A percentile compares a stretch with the other conserved stretches of the same genome.
Evolutionary conservation across 305 asterid genomes (phyloP).

Genomic region (Petunia hybrid): DNA sequence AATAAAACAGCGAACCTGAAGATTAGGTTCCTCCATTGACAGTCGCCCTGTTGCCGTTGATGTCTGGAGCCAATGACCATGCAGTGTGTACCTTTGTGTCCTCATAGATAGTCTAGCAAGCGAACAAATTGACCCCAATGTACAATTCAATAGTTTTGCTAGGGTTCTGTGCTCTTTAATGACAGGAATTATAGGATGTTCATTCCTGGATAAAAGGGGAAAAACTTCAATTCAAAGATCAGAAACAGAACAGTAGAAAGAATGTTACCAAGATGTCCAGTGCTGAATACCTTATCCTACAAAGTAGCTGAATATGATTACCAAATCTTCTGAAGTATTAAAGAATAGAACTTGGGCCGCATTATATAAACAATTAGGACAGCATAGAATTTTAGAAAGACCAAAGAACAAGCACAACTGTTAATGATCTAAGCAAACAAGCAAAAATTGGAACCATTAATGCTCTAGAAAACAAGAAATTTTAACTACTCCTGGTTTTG

Average conservation of each 20-base stretch:
- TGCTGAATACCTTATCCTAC: constrained; percentile 3
- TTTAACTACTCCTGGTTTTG: not conserved
- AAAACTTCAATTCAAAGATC: constrained; percentile 35
- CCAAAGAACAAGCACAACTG: not conserved
- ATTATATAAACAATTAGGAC: not conserved
- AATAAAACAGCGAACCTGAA: constrained; percentile 66
- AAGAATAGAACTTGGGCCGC: constrained; percentile 11
- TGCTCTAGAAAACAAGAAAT: constrained; percentile 7
- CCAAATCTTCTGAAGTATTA: constrained; percentile 1
- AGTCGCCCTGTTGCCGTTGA: constrained; percentile 97
- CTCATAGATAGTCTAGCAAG: constrained; percentile 88
- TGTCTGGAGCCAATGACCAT: constrained; percentile 99
- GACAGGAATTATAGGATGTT: constrained; percentile 88
- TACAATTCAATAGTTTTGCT: constrained; percentile 89
- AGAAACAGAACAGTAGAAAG: constrained; percentile 38
- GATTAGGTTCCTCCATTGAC: constrained; percentile 99
- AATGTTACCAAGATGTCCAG: not conserved
- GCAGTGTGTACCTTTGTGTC: constrained; percentile 86
- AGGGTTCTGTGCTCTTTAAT: constrained; percentile 92
- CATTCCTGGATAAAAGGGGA: constrained; percentile 66
- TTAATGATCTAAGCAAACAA: not conserved
- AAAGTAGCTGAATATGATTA: not conserved
- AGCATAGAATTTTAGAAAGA: not conserved
- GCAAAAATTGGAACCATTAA: not conserved
- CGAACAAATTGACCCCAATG: constrained; percentile 90